Percentiles rank a stretch among this genome's conserved stretches.
phyloP scores from a whole-genome alignment of 768 basidiomycete species.

The Suillus occidentalis region DNA sequence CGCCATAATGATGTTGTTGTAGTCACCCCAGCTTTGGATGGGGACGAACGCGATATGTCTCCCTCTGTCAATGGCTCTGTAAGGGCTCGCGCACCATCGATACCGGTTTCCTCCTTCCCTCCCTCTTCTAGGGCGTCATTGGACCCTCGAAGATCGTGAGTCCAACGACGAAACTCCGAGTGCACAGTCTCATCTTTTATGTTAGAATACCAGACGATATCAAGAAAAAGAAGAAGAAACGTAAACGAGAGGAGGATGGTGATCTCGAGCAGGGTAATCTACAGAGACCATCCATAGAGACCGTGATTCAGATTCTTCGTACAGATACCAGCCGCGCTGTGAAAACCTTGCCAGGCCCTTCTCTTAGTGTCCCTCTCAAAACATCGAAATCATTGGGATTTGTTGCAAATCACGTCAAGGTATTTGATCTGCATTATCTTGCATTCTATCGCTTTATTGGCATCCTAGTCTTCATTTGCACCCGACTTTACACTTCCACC shows the following conservation, averaged over 20 bases:
- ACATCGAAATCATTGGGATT: slow-evolving; percentile 52
- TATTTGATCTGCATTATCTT: slow-evolving; percentile 23
- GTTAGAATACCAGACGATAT: slow-evolving; percentile 45
- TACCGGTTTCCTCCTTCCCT: slow-evolving; percentile 44
- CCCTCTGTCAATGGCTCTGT: slow-evolving; percentile 33
- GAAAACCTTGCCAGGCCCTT: slow-evolving; percentile 58
- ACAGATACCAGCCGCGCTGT: slow-evolving; percentile 53
- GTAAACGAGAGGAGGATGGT: slow-evolving; percentile 78
- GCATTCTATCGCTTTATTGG: slow-evolving; percentile 14
- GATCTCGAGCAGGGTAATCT: slow-evolving; percentile 57
- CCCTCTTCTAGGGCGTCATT: slow-evolving; percentile 54
- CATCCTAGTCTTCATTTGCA: slow-evolving; percentile 33
- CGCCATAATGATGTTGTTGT: slow-evolving; percentile 10
- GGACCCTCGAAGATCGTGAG: slow-evolving; percentile 66
- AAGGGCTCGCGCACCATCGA: slow-evolving; percentile 50
- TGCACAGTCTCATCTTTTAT: slow-evolving; percentile 6
- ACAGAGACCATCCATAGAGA: slow-evolving; percentile 9
- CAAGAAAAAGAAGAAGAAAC: slow-evolving; percentile 85
- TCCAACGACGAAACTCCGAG: slow-evolving; percentile 19
- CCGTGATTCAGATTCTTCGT: slow-evolving; percentile 8
- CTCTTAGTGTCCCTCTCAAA: slow-evolving; percentile 48
- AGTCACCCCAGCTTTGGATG: slow-evolving; percentile 51
- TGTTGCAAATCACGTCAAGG: slow-evolving; percentile 50
- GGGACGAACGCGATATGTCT: slow-evolving; percentile 46
- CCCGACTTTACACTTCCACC: slow-evolving; percentile 66